These are phyloP conservation scores for Lachnellula hyalina DNA, from an alignment of 2,329 filamentous ascomycete genomes.

Conservation along the genomic window DNA sequence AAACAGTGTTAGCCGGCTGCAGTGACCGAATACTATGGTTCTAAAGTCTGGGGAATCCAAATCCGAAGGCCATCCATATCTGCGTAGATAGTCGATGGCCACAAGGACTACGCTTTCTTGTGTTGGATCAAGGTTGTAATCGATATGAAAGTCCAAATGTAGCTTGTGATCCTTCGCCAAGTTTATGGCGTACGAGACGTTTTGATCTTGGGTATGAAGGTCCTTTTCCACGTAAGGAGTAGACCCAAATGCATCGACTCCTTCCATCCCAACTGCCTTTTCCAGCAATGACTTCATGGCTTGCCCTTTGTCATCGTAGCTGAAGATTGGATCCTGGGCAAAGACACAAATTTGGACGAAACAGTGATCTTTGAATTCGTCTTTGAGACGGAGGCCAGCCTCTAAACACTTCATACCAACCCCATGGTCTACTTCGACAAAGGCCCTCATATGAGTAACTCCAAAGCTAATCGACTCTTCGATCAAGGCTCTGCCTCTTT, in stretches of 20 bases:
- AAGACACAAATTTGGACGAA: constrained; percentile 65
- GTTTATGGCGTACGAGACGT: constrained; percentile 58
- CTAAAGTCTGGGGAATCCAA: constrained; percentile 27
- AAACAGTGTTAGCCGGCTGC: constrained; percentile 59
- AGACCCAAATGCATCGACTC: constrained; percentile 57
- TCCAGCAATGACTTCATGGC: constrained; percentile 47
- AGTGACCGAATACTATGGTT: constrained; percentile 61
- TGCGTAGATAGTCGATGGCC: constrained; percentile 46
- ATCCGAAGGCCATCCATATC: constrained; percentile 42
- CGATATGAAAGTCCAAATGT: constrained; percentile 66
- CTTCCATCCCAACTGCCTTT: constrained; percentile 37
- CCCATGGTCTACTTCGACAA: constrained; percentile 64
- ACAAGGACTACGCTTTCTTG: constrained; percentile 48
- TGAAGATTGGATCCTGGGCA: constrained; percentile 65
- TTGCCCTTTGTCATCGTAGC: constrained; percentile 42
- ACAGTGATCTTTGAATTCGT: constrained; percentile 46
- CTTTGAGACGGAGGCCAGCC: constrained; percentile 52
- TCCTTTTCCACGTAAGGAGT: constrained; percentile 64
- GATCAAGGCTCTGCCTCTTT: constrained; percentile 59
- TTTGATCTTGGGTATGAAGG: constrained; percentile 41
- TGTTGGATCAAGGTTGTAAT: constrained; percentile 56
- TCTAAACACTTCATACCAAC: constrained; percentile 53
- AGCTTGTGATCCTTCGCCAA: constrained; percentile 45
- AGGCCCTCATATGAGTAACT: constrained; percentile 64
- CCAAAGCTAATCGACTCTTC: constrained; percentile 59